Percentiles rank a stretch among this genome's conserved stretches.
phyloP scores from a whole-genome alignment of 805 yeast species.

The Starmerella floricola region DNA sequence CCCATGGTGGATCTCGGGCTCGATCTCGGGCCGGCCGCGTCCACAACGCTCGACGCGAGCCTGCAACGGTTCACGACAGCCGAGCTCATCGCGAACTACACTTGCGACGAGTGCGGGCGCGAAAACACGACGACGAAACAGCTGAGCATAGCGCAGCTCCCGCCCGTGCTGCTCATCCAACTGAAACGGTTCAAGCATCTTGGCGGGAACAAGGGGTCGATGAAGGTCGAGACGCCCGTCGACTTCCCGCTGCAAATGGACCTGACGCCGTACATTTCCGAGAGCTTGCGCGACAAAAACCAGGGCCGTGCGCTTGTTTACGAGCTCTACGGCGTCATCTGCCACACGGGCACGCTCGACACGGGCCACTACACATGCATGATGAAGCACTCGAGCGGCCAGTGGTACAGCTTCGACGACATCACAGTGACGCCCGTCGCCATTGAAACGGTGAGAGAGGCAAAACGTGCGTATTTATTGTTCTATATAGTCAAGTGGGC shows the following conservation, averaged over 20 bases:
- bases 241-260: conserved; percentile 62
- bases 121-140: conserved; percentile 60
- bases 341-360: conserved; percentile 85
- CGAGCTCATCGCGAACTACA: conserved; percentile 67
- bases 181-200: conserved; percentile 60
- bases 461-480: conserved; percentile 64
- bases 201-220: conserved; percentile 30
- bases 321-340: conserved; percentile 75
- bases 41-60: conserved; percentile 45
- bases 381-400: conserved; percentile 37
- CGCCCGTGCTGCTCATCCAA: conserved; percentile 73
- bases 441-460: conserved; percentile 49
- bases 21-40: conserved; percentile 38
- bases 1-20: conserved; percentile 84
- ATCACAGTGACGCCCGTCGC: conserved; percentile 58
- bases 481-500: conserved; percentile 31
- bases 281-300: neutral
- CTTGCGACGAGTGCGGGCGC: conserved; percentile 54
- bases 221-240: conserved; percentile 67
- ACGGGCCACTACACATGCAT: conserved; percentile 90
- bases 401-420: conserved; percentile 89
- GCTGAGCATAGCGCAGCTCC: conserved; percentile 53
- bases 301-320: conserved; percentile 34
- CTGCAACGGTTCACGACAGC: conserved; percentile 62
- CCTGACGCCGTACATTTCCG: conserved; percentile 44